phyloP scores from a whole-genome alignment of 768 basidiomycete species.

The Podaxis sp. region DNA sequence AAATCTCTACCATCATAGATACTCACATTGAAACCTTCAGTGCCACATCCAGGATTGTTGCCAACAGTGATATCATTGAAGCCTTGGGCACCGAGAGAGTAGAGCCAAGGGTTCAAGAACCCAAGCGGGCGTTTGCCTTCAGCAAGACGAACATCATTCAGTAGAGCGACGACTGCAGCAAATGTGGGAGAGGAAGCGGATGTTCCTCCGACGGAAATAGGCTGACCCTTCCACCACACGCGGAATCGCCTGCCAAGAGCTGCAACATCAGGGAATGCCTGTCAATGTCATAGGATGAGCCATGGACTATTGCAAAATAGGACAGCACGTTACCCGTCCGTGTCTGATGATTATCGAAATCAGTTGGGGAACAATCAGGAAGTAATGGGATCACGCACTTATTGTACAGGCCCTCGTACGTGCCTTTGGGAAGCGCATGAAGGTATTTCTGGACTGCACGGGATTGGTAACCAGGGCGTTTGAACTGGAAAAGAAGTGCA shows the following conservation, averaged over 20 bases:
- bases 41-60: constrained; percentile 59
- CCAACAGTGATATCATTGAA: constrained; percentile 63
- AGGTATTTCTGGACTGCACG: constrained; percentile 43
- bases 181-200: constrained; percentile 66
- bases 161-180: constrained; percentile 57
- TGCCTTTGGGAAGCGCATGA: constrained; percentile 39
- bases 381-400: constrained; percentile 32
- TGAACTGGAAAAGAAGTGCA: constrained; percentile 36
- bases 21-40: constrained; percentile 62
- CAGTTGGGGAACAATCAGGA: not conserved
- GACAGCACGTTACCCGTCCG: constrained; percentile 43
- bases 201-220: constrained; percentile 53
- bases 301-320: not conserved
- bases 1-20: not conserved
- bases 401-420: constrained; percentile 61
- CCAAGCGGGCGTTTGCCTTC: constrained; percentile 47
- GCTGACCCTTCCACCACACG: constrained; percentile 40
- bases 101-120: constrained; percentile 66
- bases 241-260: constrained; percentile 53
- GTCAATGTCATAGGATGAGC: not conserved
- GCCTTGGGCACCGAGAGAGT: constrained; percentile 34
- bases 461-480: constrained; percentile 53
- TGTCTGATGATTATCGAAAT: constrained; percentile 24
- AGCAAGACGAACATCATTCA: constrained; percentile 60
- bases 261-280: constrained; percentile 67